A percentile compares a stretch with the other conserved stretches of the same genome.
phyloP scores from a whole-genome alignment of 768 basidiomycete genomes.

The Psilocybe sp. region DNA sequence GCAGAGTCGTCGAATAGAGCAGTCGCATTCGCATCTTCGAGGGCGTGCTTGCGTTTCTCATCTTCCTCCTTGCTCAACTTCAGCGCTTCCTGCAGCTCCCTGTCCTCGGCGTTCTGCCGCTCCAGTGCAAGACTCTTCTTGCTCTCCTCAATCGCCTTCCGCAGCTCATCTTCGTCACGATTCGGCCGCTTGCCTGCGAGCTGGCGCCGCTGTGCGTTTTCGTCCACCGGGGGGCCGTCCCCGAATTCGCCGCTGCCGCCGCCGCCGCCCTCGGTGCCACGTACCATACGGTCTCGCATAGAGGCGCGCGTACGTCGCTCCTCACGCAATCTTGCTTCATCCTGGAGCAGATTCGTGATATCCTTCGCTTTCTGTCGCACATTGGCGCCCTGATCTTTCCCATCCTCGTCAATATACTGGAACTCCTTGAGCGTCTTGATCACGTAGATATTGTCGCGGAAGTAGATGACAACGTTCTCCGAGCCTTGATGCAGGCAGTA shows the following conservation, averaged over 20 bases:
- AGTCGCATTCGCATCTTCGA: conserved; percentile 70
- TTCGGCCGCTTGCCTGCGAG: conserved; percentile 30
- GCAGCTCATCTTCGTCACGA: conserved; percentile 80
- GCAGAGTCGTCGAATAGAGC: conserved; percentile 85
- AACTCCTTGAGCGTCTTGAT: conserved; percentile 99
- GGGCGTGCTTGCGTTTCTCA: conserved; percentile 61
- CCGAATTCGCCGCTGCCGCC: conserved; percentile 32
- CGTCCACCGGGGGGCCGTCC: conserved; percentile 33
- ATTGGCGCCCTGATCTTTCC: conserved; percentile 98
- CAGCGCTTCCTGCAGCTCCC: conserved; percentile 82
- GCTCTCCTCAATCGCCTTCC: conserved; percentile 85
- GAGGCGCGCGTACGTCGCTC: conserved; percentile 80
- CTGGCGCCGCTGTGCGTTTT: conserved; percentile 38
- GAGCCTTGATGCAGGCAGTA: conserved; percentile 95
- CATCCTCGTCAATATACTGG: conserved; percentile 92
- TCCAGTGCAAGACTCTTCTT: conserved; percentile 73
- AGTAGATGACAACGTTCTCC: conserved; percentile 98
- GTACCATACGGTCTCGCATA: conserved; percentile 95
- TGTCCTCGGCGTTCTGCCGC: conserved; percentile 70
- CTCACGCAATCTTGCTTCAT: conserved; percentile 79
- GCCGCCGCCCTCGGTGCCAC: conserved; percentile 43
- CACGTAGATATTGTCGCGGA: conserved; percentile 94
- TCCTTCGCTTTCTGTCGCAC: conserved; percentile 97
- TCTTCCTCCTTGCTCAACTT: conserved; percentile 91
- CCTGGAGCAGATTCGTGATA: conserved; percentile 89